Conservation (phyloP, 2,329 filamentous ascomycete species). For the Pseudogymnoascus sp. region DNA sequence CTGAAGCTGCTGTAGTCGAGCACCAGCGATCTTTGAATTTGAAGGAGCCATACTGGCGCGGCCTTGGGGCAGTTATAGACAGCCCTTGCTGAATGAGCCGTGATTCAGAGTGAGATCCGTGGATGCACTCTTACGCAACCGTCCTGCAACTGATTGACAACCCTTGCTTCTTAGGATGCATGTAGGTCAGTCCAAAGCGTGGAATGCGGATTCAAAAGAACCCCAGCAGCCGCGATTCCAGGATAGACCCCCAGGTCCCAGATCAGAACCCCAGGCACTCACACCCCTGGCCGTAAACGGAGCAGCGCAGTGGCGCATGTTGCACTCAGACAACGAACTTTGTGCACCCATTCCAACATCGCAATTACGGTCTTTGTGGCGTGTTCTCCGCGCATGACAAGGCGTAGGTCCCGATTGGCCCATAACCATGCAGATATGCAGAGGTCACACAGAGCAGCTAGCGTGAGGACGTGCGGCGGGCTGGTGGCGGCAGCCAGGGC, state of each 20-base stretch:
- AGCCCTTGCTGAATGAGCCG: conserved; percentile 5
- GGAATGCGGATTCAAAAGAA: conserved; percentile 1
- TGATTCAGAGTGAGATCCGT: conserved; percentile 6
- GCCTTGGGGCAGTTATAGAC: conserved; percentile 9
- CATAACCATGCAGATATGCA: not conserved
- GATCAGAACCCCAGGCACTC: not conserved
- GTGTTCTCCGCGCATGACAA: not conserved
- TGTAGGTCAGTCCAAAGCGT: not conserved
- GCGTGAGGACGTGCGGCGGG: conserved; percentile 7
- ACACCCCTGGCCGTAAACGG: not conserved
- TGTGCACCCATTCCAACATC: conserved; percentile 6
- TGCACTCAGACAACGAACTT: not conserved
- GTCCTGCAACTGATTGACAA: not conserved
- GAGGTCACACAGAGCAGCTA: not conserved
- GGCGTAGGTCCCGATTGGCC: conserved; percentile 3
- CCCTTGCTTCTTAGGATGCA: conserved; percentile 4
- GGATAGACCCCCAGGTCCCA: conserved; percentile 2
- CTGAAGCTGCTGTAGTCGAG: conserved; percentile 5
- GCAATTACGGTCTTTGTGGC: conserved; percentile 4
- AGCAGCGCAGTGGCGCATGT: not conserved
- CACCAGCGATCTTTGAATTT: conserved; percentile 8
- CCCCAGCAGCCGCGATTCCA: conserved; percentile 8
- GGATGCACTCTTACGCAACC: conserved; percentile 4
- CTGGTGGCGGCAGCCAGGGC: not conserved
- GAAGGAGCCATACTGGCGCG: conserved; percentile 7